Percentiles rank a stretch among this genome's conserved stretches.
These are phyloP conservation scores for Hypoxylon sp. DNA, from an alignment of 2,329 filamentous ascomycete species.

Conservation along the genomic window DNA sequence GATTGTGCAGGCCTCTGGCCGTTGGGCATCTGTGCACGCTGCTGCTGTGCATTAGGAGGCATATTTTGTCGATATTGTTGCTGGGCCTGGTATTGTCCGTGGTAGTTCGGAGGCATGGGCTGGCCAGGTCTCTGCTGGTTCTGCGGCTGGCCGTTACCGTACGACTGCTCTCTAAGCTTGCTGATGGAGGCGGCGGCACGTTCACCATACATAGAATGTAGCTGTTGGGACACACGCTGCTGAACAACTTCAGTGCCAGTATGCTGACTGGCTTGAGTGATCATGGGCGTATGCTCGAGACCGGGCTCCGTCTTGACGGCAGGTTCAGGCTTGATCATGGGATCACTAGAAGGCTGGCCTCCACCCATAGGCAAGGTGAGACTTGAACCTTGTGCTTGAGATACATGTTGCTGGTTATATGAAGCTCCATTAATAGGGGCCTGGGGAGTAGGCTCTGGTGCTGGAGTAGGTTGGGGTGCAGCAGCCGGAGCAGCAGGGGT, in stretches of 20 bases:
- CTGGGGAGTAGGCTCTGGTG: slow-evolving; percentile 42
- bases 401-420: slow-evolving; percentile 51
- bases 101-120: slow-evolving; percentile 46
- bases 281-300: slow-evolving; percentile 58
- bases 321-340: slow-evolving; percentile 63
- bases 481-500: slow-evolving; percentile 57
- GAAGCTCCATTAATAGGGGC: slow-evolving; percentile 50
- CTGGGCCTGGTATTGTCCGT: slow-evolving; percentile 51
- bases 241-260: slow-evolving; percentile 60
- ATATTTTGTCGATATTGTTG: slow-evolving; percentile 50
- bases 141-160: slow-evolving; percentile 47
- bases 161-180: slow-evolving; percentile 64
- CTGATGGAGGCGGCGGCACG: slow-evolving; percentile 77
- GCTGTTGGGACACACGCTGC: slow-evolving; percentile 69
- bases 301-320: slow-evolving; percentile 65
- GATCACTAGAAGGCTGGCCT: slow-evolving; percentile 49
- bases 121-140: slow-evolving; percentile 50
- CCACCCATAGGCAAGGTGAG: slow-evolving; percentile 48
- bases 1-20: slow-evolving; percentile 61
- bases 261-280: slow-evolving; percentile 56
- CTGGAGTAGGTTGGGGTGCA: slow-evolving; percentile 48
- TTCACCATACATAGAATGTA: slow-evolving; percentile 73
- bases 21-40: slow-evolving; percentile 58
- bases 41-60: slow-evolving; percentile 50
- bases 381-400: slow-evolving; percentile 45